Evolutionary conservation across 192 early-diverging fungal species (phyloP).

Genomic region (Gryganskiella cystojenkinii): DNA sequence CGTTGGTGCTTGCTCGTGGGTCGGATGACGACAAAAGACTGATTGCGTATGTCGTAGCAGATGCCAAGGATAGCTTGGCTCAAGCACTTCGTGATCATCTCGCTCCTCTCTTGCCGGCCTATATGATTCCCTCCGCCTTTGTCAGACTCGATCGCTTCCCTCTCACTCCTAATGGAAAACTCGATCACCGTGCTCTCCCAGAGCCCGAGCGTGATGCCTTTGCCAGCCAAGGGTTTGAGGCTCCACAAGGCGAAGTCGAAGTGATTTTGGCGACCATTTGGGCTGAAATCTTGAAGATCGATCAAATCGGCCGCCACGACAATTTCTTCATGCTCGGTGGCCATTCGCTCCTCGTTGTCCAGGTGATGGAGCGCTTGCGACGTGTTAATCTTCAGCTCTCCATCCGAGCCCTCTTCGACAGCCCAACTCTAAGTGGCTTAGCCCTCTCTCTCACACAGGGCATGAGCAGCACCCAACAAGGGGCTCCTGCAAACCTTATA

Average conservation of each 20-base stretch:
- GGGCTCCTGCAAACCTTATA: not conserved
- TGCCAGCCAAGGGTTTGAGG: too few relatives aligned
- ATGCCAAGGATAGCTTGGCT: conserved; percentile 25
- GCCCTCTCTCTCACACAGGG: not conserved
- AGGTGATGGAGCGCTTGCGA: too few relatives aligned
- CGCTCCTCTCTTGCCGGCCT: conserved; percentile 64
- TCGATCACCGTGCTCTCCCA: too few relatives aligned
- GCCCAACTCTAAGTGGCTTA: not conserved
- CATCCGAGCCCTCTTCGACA: too few relatives aligned
- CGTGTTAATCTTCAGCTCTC: too few relatives aligned
- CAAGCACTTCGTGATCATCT: conserved; percentile 59
- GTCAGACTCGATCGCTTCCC: conserved; percentile 32
- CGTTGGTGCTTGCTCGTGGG: conserved; percentile 42
- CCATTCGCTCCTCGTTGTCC: too few relatives aligned
- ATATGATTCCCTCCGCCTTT: conserved; percentile 68
- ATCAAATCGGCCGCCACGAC: too few relatives aligned
- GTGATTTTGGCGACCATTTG: too few relatives aligned
- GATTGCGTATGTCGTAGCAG: conserved; percentile 64
- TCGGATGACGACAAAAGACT: conserved; percentile 64
- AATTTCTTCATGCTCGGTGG: too few relatives aligned
- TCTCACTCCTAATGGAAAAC: conserved; percentile 33
- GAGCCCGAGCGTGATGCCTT: too few relatives aligned
- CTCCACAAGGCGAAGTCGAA: too few relatives aligned
- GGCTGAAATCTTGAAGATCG: too few relatives aligned
- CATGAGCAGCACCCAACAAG: not conserved